A percentile compares a stretch with the other conserved stretches of the same genome.
These are phyloP conservation scores for Dianthus caryophyllus DNA, from an alignment of 148 eudicot species.

Conservation along the genomic window DNA sequence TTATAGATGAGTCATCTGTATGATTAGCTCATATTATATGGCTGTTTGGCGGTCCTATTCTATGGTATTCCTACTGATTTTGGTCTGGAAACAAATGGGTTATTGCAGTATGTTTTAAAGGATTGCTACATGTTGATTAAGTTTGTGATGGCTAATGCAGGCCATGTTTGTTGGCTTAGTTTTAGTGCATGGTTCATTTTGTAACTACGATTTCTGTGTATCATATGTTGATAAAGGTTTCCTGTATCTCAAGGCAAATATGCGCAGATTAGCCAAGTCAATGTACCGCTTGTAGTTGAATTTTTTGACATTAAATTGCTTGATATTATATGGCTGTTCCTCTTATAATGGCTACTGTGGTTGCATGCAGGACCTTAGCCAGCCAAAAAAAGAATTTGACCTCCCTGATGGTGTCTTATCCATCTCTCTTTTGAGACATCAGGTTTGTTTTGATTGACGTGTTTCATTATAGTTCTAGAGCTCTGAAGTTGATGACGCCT, in stretches of 20 bases:
- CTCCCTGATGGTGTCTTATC: slow-evolving; percentile 67
- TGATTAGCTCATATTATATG: not conserved
- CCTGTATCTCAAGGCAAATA: not conserved
- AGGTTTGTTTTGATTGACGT: slow-evolving; percentile 41
- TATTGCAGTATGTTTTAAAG: not conserved
- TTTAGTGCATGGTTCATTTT: not conserved
- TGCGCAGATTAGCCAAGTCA: not conserved
- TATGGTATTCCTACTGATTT: not conserved
- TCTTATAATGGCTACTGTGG: slow-evolving; percentile 11
- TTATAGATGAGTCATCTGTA: not conserved
- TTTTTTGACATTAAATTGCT: not conserved
- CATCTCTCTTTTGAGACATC: slow-evolving; percentile 84
- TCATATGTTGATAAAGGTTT: not conserved
- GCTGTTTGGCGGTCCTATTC: not conserved
- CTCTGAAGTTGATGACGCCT: not conserved
- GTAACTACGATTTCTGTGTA: not conserved
- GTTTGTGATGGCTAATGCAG: not conserved
- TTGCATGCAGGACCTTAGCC: slow-evolving; percentile 71
- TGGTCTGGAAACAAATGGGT: not conserved
- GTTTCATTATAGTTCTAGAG: slow-evolving; percentile 11
- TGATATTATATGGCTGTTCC: not conserved
- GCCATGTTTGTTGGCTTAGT: not conserved
- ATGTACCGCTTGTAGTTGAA: not conserved
- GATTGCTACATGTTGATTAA: not conserved
- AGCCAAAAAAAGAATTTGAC: slow-evolving; percentile 55